Conservation (phyloP, 2,329 filamentous ascomycete genomes). For the Alternaria angustiovoidea region DNA sequence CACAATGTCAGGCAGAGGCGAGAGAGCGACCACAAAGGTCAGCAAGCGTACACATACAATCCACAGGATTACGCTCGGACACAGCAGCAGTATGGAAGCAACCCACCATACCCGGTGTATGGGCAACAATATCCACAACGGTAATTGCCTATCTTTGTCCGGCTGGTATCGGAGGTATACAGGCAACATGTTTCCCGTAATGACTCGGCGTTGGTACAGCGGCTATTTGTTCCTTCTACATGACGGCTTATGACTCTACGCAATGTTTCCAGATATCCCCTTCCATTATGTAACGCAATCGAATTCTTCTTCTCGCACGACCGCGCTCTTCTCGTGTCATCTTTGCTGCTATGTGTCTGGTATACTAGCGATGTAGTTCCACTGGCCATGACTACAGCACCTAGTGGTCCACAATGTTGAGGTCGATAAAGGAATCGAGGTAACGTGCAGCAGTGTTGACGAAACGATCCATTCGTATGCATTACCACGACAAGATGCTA, state of each 20-base stretch:
- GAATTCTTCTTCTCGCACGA: background rate
- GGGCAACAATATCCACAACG: background rate
- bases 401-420: too few relatives aligned
- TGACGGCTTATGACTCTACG: constrained; percentile 1
- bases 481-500: background rate
- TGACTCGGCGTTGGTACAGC: background rate
- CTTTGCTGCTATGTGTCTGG: background rate
- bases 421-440: too few relatives aligned
- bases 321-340: background rate
- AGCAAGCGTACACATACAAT: constrained; percentile 44
- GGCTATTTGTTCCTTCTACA: background rate
- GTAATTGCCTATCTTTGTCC: background rate
- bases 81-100: constrained; percentile 19
- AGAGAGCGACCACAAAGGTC: constrained; percentile 21
- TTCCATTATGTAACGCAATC: constrained; percentile 9
- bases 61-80: constrained; percentile 44
- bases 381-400: background rate
- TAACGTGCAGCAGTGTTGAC: background rate
- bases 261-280: constrained; percentile 13
- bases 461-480: background rate
- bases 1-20: constrained; percentile 30
- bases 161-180: background rate
- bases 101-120: constrained; percentile 19
- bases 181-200: background rate
- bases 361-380: background rate